phyloP scores from a whole-genome alignment of 192 early-diverging fungal genomes.

The Funneliformis geosporum region DNA sequence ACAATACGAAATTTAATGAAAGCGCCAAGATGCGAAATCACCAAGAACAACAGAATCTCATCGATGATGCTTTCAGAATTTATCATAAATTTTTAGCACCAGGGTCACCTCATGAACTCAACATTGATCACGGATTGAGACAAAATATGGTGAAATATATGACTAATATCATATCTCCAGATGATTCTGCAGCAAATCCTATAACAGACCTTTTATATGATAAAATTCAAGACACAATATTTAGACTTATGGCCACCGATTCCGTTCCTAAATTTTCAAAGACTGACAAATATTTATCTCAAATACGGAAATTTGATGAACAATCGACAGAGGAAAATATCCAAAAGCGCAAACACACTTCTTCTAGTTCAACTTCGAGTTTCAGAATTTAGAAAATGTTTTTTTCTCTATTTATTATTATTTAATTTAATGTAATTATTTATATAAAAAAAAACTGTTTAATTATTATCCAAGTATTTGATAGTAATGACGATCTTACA shows the following conservation, averaged over 20 bases:
- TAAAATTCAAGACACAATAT: conserved; percentile 67
- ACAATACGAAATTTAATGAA: conserved; percentile 10
- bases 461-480: no score
- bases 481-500: no score
- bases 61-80: conserved; percentile 54
- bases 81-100: conserved; percentile 53
- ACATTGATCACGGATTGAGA: conserved; percentile 54
- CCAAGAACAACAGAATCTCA: conserved; percentile 46
- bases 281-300: conserved; percentile 53
- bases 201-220: conserved; percentile 53
- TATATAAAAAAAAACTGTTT: no score
- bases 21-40: neutral
- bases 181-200: conserved; percentile 31
- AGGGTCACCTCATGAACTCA: conserved; percentile 49
- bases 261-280: conserved; percentile 75
- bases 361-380: neutral
- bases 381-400: neutral
- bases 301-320: neutral
- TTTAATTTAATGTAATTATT: neutral
- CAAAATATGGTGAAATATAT: conserved; percentile 52
- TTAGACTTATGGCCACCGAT: conserved; percentile 70
- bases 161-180: conserved; percentile 41
- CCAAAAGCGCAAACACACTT: neutral
- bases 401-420: neutral
- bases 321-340: neutral